Conservation (phyloP, 1,284 basidiomycete genomes). For the Mycocalia duriaeana region DNA sequence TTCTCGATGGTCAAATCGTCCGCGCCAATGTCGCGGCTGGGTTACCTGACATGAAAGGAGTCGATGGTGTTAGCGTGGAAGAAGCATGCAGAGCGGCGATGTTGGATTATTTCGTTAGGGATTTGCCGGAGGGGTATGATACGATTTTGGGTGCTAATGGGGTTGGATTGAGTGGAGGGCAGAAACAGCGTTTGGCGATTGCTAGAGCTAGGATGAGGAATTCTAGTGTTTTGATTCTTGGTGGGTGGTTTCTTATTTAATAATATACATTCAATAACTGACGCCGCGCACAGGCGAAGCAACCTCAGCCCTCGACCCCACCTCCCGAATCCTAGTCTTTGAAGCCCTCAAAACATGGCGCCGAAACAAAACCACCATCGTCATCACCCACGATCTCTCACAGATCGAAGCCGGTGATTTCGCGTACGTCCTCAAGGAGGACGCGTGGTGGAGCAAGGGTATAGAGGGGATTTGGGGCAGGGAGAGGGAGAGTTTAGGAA, state of each 20-base stretch:
- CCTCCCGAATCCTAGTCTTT: slow-evolving; percentile 83
- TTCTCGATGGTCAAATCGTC: slow-evolving; percentile 69
- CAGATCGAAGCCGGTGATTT: slow-evolving; percentile 80
- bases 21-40: slow-evolving; percentile 87
- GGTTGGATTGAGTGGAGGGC: slow-evolving; percentile 84
- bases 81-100: slow-evolving; percentile 82
- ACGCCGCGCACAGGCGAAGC: slow-evolving; percentile 74
- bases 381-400: slow-evolving; percentile 94
- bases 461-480: slow-evolving; percentile 74
- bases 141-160: slow-evolving; percentile 73
- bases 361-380: slow-evolving; percentile 82
- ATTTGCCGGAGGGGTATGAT: slow-evolving; percentile 85
- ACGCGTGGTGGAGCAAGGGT: slow-evolving; percentile 84
- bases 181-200: slow-evolving; percentile 88
- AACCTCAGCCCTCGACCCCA: slow-evolving; percentile 90
- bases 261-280: slow-evolving; percentile 3
- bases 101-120: slow-evolving; percentile 83
- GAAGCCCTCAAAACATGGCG: slow-evolving; percentile 86
- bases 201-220: slow-evolving; percentile 86
- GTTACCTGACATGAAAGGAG: slow-evolving; percentile 37
- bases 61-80: slow-evolving; percentile 56
- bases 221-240: slow-evolving; percentile 87
- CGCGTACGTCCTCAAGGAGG: slow-evolving; percentile 90
- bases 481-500: no score
- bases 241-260: slow-evolving; percentile 43